These are phyloP conservation scores for Jaltomata sinuosa DNA, from an alignment of 257 asterid genomes.

Conservation along the genomic window DNA sequence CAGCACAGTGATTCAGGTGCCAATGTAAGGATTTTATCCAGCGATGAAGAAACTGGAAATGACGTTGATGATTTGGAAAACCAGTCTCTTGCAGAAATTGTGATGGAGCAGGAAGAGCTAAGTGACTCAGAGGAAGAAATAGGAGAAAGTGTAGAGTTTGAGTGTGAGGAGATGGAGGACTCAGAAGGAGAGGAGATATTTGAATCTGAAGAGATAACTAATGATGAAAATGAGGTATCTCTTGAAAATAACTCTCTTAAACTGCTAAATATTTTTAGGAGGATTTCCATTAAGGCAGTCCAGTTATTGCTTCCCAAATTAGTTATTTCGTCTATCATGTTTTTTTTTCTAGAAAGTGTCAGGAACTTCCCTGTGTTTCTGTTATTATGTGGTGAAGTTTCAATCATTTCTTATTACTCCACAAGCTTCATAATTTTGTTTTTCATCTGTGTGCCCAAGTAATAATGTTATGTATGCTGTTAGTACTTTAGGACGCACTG, in stretches of 20 bases:
- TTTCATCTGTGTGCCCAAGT: background rate
- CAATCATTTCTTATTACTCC: background rate
- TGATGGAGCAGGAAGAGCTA: constrained; percentile 98
- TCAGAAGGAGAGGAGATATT: constrained; percentile 76
- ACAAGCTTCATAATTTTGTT: background rate
- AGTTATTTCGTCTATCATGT: background rate
- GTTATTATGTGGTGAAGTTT: background rate
- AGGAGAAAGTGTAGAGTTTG: constrained; percentile 87
- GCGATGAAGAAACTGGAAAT: constrained; percentile 28
- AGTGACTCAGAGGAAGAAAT: constrained; percentile 95
- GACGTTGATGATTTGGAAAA: constrained; percentile 23
- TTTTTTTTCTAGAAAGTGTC: background rate
- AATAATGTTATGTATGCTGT: background rate
- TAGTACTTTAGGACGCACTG: background rate
- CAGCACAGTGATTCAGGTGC: constrained; percentile 24
- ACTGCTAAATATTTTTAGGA: background rate
- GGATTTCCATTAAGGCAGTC: background rate
- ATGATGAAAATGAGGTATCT: constrained; percentile 60
- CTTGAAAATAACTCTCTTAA: background rate
- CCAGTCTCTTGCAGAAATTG: constrained; percentile 58
- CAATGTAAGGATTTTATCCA: constrained; percentile 18
- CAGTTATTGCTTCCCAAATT: background rate
- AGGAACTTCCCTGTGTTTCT: background rate
- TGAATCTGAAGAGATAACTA: constrained; percentile 44
- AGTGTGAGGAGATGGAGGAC: constrained; percentile 97